These are phyloP conservation scores for Acer saccharum DNA, from an alignment of 345 rosid genomes.

Conservation along the genomic window DNA sequence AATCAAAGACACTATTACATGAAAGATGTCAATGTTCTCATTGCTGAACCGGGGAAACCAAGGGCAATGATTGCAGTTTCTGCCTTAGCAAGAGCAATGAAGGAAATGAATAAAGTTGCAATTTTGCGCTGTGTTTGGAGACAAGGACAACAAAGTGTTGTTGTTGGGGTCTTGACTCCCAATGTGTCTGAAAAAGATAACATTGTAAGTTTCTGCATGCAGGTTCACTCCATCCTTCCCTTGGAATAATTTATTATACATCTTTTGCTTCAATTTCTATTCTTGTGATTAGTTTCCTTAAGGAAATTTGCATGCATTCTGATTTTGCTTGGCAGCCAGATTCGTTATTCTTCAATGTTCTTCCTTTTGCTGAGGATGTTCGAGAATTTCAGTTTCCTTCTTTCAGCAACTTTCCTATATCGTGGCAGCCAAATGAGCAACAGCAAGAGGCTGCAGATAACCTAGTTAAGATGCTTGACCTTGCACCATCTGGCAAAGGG, in stretches of 20 bases:
- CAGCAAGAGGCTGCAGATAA: slow-evolving; percentile 86
- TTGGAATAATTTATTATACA: slow-evolving; percentile 4
- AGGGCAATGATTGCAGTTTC: slow-evolving; percentile 69
- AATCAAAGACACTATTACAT: slow-evolving; percentile 77
- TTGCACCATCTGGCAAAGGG: slow-evolving; percentile 66
- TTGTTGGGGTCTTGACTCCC: slow-evolving; percentile 83
- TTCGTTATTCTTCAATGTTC: slow-evolving; percentile 84
- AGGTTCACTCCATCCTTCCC: neutral
- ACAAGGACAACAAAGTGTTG: slow-evolving; percentile 73
- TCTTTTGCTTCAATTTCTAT: slow-evolving; percentile 1
- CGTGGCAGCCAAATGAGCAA: slow-evolving; percentile 71
- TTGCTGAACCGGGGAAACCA: slow-evolving; percentile 78
- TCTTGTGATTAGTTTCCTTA: slow-evolving; percentile 16
- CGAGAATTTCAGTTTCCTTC: slow-evolving; percentile 92
- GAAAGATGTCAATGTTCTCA: slow-evolving; percentile 87
- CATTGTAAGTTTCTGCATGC: slow-evolving; percentile 46
- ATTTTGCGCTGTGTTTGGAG: slow-evolving; percentile 97
- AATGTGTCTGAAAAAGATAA: slow-evolving; percentile 66
- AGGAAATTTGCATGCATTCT: slow-evolving; percentile 15
- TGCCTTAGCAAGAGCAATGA: slow-evolving; percentile 89
- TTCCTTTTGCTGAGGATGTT: slow-evolving; percentile 89
- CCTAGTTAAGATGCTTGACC: slow-evolving; percentile 84
- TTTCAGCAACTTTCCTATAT: slow-evolving; percentile 66
- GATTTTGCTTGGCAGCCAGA: slow-evolving; percentile 63
- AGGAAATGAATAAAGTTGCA: slow-evolving; percentile 72